Evolutionary conservation across 768 basidiomycete genomes (phyloP).

Genomic region (Lactifluus echinatus): DNA sequence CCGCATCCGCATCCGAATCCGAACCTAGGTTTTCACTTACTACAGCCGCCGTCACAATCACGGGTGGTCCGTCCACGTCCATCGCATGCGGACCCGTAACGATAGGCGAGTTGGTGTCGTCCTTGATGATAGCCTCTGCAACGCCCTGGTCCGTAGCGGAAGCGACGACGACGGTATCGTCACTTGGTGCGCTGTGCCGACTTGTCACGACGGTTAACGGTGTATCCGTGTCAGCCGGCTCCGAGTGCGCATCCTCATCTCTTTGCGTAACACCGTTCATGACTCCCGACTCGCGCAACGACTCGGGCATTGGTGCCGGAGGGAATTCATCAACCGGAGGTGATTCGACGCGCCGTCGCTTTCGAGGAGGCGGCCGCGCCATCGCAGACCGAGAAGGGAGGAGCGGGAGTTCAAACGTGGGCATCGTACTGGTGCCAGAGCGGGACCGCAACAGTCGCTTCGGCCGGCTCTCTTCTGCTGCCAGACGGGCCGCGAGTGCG

Average conservation of each 20-base stretch:
- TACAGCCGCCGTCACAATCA: neutral
- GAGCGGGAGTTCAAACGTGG: slow-evolving; percentile 13
- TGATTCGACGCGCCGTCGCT: slow-evolving; percentile 28
- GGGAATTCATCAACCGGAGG: slow-evolving; percentile 21
- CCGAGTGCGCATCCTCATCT: slow-evolving; percentile 37
- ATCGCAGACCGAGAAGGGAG: slow-evolving; percentile 1
- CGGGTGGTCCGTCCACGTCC: slow-evolving; percentile 21
- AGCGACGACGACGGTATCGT: slow-evolving; percentile 42
- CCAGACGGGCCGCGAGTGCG: slow-evolving; percentile 26
- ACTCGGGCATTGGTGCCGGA: slow-evolving; percentile 9
- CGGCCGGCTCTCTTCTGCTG: slow-evolving; percentile 24
- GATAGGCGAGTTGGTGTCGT: slow-evolving; percentile 4
- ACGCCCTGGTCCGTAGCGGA: slow-evolving; percentile 20
- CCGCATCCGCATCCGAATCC: slow-evolving; percentile 26
- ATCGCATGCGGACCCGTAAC: slow-evolving; percentile 2
- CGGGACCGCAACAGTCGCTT: slow-evolving; percentile 27
- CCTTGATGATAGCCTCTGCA: neutral
- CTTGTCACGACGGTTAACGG: slow-evolving; percentile 41
- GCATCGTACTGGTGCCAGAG: slow-evolving; percentile 22
- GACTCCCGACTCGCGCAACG: neutral
- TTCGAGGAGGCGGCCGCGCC: slow-evolving; percentile 18
- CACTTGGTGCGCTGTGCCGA: slow-evolving; percentile 49
- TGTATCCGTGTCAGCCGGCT: slow-evolving; percentile 38
- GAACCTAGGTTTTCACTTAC: neutral
- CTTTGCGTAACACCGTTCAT: neutral